These are phyloP conservation scores for Ampelocalamus luodianensis DNA, from an alignment of 176 grass and related monocot species.

Conservation along the genomic window DNA sequence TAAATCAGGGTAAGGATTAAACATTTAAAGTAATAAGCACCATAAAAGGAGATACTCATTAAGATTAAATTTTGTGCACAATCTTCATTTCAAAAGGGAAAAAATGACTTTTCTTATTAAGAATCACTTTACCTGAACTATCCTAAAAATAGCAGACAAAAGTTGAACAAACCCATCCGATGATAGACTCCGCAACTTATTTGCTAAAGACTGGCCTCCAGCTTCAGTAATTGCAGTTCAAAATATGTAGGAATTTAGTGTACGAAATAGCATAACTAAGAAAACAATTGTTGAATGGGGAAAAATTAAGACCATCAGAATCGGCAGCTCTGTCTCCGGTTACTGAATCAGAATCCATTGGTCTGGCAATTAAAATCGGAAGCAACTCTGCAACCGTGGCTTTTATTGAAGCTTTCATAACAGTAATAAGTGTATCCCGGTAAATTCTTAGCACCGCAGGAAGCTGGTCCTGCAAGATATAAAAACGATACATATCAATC, in stretches of 20 bases:
- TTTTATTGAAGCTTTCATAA: slow-evolving; percentile 99
- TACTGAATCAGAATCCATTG: slow-evolving; percentile 77
- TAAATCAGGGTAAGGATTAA: background rate
- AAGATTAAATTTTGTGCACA: slow-evolving; percentile 3
- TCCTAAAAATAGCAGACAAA: slow-evolving; percentile 85
- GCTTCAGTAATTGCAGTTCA: slow-evolving; percentile 52
- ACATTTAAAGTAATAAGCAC: background rate
- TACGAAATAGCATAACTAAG: slow-evolving; percentile 20
- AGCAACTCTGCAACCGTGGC: slow-evolving; percentile 91
- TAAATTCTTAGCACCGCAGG: slow-evolving; percentile 88
- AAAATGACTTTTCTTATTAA: slow-evolving; percentile 7
- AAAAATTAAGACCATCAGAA: slow-evolving; percentile 68
- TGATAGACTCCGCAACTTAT: slow-evolving; percentile 83
- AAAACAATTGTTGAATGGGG: slow-evolving; percentile 35
- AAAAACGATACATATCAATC: slow-evolving; percentile 30
- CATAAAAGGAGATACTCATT: background rate
- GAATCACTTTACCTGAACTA: slow-evolving; percentile 76
- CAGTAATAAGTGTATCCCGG: slow-evolving; percentile 93
- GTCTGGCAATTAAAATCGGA: slow-evolving; percentile 72
- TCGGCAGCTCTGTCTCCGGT: slow-evolving; percentile 68
- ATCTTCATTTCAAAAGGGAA: background rate
- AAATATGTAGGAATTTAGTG: slow-evolving; percentile 15
- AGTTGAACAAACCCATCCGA: slow-evolving; percentile 97
- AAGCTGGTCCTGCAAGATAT: slow-evolving; percentile 80
- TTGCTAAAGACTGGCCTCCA: slow-evolving; percentile 84